Base-by-base conservation (phyloP, 192 early-diverging fungal genomes). In the Spizellomyces sp. region DNA sequence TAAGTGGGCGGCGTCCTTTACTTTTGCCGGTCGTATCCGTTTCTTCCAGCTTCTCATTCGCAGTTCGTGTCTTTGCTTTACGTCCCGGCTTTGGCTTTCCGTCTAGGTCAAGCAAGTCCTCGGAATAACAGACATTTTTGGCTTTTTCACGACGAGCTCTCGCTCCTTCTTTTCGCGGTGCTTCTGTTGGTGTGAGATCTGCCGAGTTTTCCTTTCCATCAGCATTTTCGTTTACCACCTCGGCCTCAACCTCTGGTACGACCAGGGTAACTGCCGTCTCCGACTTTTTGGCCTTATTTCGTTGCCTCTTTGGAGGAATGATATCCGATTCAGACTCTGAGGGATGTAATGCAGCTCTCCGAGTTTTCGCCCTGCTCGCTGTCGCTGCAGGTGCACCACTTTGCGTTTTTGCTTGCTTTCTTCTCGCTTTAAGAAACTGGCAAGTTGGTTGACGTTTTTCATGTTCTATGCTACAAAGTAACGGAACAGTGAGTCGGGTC, bases 81-180 rank as follows among this genome's bases (percentile, higher is more conserved):
- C 54, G 59, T 41, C 43, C 15, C 41, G 58, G 48, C 6, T 48
- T 55, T 4, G 71, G 71, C 44, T 73, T 73, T 14, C 71, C 71
- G 50, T 73, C 71, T 19, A 66, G 52, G 50, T 73, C 71, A 10
- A 73, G 19, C 14, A 21, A 19, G 45, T 73, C 64, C 58, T 73
- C 71, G 7, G 71, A 57, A 73, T 73, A 73, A 46, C 44, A 58
- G 10, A 73, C 56, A 2, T 15, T 46, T 65, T 46, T 48, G 8
- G 71, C 71, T 43, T 3, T 73, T 58, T 73, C 50, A 8, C 71
- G 43, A 7, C 71, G 71, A 7, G 71, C 62, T 10, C 71, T 36
- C 27, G 27, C 1, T 36, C 27, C 27, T 36, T 3, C 27, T 36
- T 36, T 36, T 36, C 27, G 27, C 27, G 27, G 27, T 36, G 27